A percentile compares a stretch with the other conserved stretches of the same genome.
These are phyloP conservation scores for Boeremia exigua DNA, from an alignment of 2,329 filamentous ascomycete genomes.

Conservation along the genomic window DNA sequence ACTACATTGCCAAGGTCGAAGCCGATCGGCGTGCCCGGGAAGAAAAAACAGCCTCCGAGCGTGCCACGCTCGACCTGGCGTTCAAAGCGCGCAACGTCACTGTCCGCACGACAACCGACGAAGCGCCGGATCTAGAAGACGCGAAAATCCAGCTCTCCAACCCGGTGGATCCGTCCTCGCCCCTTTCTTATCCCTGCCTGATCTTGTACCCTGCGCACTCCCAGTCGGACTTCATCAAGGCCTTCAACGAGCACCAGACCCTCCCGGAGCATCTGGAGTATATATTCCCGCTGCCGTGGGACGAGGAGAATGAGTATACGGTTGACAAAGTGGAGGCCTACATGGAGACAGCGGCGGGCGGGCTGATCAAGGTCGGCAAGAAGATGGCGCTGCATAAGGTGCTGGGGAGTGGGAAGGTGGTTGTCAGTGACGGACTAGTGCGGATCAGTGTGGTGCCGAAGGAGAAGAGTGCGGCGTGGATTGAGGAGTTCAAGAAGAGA, in stretches of 20 bases:
- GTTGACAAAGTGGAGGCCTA: constrained; percentile 77
- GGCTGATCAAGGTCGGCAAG: constrained; percentile 88
- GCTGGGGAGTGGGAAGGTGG: constrained; percentile 76
- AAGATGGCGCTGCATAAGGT: constrained; percentile 79
- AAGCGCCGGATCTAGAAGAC: constrained; percentile 88
- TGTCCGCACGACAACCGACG: constrained; percentile 70
- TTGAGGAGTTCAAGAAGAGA: constrained; percentile 82
- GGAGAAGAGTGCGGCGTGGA: constrained; percentile 72
- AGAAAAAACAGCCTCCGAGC: constrained; percentile 63
- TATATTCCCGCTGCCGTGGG: constrained; percentile 90
- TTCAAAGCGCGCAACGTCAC: constrained; percentile 75
- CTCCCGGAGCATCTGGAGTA: constrained; percentile 81
- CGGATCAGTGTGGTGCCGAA: constrained; percentile 83
- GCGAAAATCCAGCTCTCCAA: constrained; percentile 74
- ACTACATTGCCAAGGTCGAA: constrained; percentile 62
- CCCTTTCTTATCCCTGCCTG: constrained; percentile 77
- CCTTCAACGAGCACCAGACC: constrained; percentile 77
- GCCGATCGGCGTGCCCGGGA: constrained; percentile 63
- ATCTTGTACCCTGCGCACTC: constrained; percentile 83
- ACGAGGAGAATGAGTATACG: constrained; percentile 70
- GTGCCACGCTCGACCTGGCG: constrained; percentile 56
- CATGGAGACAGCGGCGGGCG: constrained; percentile 80
- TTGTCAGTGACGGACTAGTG: constrained; percentile 86
- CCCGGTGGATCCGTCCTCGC: constrained; percentile 73
- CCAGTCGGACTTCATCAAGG: constrained; percentile 90